Base-by-base conservation (phyloP, 352 stramenopile genomes). In the Pythium phragmitis region DNA sequence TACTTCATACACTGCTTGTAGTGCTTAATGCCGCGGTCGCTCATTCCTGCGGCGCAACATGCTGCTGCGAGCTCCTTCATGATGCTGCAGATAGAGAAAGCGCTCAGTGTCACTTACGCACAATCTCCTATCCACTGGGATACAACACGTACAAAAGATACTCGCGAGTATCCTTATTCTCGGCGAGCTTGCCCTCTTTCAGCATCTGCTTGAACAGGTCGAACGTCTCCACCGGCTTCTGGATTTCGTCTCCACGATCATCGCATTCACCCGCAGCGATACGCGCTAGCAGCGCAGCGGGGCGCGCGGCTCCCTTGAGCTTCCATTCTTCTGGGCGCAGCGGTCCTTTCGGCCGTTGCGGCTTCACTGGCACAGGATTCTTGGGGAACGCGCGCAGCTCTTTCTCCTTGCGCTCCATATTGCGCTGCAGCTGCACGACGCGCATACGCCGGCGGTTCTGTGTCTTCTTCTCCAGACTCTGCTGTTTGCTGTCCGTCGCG, bases 181-280 rank as follows among this genome's bases (percentile, higher is more conserved):
- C 72, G 6, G 71, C 82, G 33, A 95, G 65, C 30, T 76, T 76
- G 23, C 81, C 79, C 17, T 81, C 69, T 37, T 76, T 66, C n/a
- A 73, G 54, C 70, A 74, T 74, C 63, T 88, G 68, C 39, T 79
- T 73, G 56, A 87, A 91, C 53, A 95, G 59, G 55, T 95, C 82
- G 42, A 83, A 88, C 9, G 83, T 94, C 72, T 93, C 82, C 14
- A 90, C 65, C 7, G 87, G 87, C 55, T 89, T 79, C 1, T 72
- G 68, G 49, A 92, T 80, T 63, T 93, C 83, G 57, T 94, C 73
- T 23, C 87, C 87, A 36, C 76, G 74, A 30, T 90, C 80, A 60
- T 95, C 81, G 65, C 91, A 70, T 65, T 95, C 87, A n/a, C 87
- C 87, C 0, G 75, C 80, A 2, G 75, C 82, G 33, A 95, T 95